Conservation (phyloP, 768 basidiomycete species). For the Rubroboletus satanas region DNA sequence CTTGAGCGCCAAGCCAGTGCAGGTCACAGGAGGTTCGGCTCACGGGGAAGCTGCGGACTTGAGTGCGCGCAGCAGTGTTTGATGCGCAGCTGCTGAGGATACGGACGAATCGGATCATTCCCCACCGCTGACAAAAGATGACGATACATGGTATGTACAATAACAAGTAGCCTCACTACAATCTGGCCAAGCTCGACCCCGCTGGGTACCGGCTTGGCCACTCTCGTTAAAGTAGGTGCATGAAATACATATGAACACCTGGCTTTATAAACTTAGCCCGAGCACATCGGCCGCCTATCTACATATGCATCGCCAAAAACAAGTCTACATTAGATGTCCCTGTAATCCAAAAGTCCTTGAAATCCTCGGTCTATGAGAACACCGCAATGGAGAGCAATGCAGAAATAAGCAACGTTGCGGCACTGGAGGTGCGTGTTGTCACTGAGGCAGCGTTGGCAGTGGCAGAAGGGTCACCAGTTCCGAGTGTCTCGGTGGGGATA, state of each 20-base stretch:
- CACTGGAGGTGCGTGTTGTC: background rate
- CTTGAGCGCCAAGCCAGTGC: background rate
- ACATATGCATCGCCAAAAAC: background rate
- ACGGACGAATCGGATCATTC: background rate
- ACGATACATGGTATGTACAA: no score
- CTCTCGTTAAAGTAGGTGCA: background rate
- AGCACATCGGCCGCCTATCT: background rate
- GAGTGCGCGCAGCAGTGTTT: background rate
- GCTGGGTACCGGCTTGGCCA: no score
- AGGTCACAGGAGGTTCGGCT: background rate
- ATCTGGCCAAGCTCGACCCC: no score
- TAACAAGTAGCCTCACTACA: no score
- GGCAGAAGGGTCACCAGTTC: slow-evolving; percentile 12
- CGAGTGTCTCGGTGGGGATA: slow-evolving; percentile 24
- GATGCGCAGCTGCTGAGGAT: background rate
- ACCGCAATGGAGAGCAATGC: slow-evolving; percentile 6
- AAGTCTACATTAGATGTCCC: background rate
- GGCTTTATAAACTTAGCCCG: no score
- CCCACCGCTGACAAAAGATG: background rate
- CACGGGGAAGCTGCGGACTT: background rate
- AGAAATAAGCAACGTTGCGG: slow-evolving; percentile 4
- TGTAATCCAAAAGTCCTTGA: background rate
- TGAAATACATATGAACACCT: background rate
- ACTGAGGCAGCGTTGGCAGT: slow-evolving; percentile 13
- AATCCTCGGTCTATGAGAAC: background rate